A percentile compares a stretch with the other conserved stretches of the same genome.
phyloP scores from a whole-genome alignment of 176 grass and related monocot genomes.

The Alopecurus myosuroides region DNA sequence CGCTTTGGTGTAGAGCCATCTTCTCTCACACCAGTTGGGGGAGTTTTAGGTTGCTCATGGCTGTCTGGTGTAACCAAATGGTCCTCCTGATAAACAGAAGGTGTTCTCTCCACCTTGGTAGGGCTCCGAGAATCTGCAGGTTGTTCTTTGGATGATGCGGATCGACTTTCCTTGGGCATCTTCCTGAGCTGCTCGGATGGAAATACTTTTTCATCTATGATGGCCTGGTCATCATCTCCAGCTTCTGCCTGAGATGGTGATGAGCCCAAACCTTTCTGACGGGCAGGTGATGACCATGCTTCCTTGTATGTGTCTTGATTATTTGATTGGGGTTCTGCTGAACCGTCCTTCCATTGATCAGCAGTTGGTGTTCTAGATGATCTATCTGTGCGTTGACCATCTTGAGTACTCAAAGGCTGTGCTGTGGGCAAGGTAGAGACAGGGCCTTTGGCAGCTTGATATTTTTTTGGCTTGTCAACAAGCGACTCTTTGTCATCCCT shows the following conservation, averaged over 20 bases:
- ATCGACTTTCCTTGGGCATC: conserved; percentile 1
- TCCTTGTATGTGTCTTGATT: neutral
- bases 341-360: conserved; percentile 10
- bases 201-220: neutral
- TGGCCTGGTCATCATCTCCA: neutral
- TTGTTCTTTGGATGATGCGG: conserved; percentile 3
- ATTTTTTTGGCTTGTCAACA: neutral
- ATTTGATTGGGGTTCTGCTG: conserved; percentile 14
- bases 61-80: conserved; percentile 5
- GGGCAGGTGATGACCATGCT: neutral
- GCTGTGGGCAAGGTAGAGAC: neutral
- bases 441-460: neutral
- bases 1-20: conserved; percentile 18
- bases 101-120: conserved; percentile 18
- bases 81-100: conserved; percentile 22
- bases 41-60: neutral
- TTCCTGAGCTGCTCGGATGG: conserved; percentile 7
- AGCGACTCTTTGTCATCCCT: neutral
- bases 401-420: conserved; percentile 1
- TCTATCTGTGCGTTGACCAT: neutral
- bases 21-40: conserved; percentile 18
- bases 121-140: conserved; percentile 2
- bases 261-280: neutral
- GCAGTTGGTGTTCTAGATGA: conserved; percentile 4
- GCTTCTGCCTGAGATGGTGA: neutral